These are phyloP conservation scores for Fusarium sororula DNA, from an alignment of 2,329 filamentous ascomycete species.

Conservation along the genomic window DNA sequence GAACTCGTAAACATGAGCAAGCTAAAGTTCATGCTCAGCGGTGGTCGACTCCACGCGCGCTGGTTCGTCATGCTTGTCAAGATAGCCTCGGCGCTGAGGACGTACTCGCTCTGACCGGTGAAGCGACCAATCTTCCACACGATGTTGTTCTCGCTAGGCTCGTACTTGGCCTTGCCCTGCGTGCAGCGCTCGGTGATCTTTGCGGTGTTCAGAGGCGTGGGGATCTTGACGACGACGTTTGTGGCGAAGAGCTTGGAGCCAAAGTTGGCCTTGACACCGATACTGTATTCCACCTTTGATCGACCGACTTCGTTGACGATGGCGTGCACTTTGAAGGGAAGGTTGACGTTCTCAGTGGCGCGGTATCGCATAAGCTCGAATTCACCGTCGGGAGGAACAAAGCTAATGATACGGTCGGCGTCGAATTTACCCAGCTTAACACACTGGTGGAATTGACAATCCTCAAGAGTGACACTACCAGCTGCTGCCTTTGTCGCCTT, in stretches of 20 bases:
- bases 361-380: slow-evolving; percentile 99
- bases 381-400: slow-evolving; percentile 95
- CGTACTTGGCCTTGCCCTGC: slow-evolving; percentile 98
- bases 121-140: slow-evolving; percentile 99
- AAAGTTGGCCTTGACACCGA: slow-evolving; percentile 97
- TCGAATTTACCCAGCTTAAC: slow-evolving; percentile 98
- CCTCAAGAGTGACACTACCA: slow-evolving; percentile 93
- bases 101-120: slow-evolving; percentile 96
- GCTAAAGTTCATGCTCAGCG: slow-evolving; percentile 90
- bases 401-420: slow-evolving; percentile 94
- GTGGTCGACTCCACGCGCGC: slow-evolving; percentile 94
- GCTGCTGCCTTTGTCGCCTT: slow-evolving; percentile 96
- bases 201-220: slow-evolving; percentile 95
- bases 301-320: slow-evolving; percentile 98
- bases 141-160: slow-evolving; percentile 97
- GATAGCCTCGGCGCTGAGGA: slow-evolving; percentile 91
- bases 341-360: slow-evolving; percentile 96
- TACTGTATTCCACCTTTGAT: slow-evolving; percentile 98
- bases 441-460: slow-evolving; percentile 99
- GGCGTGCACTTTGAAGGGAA: slow-evolving; percentile 98
- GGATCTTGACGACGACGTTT: slow-evolving; percentile 93
- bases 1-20: slow-evolving; percentile 98
- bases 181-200: slow-evolving; percentile 92
- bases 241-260: slow-evolving; percentile 96
- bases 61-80: slow-evolving; percentile 98